Conservation (phyloP, 2,329 filamentous ascomycete genomes). For the Ophiostoma quercus region DNA sequence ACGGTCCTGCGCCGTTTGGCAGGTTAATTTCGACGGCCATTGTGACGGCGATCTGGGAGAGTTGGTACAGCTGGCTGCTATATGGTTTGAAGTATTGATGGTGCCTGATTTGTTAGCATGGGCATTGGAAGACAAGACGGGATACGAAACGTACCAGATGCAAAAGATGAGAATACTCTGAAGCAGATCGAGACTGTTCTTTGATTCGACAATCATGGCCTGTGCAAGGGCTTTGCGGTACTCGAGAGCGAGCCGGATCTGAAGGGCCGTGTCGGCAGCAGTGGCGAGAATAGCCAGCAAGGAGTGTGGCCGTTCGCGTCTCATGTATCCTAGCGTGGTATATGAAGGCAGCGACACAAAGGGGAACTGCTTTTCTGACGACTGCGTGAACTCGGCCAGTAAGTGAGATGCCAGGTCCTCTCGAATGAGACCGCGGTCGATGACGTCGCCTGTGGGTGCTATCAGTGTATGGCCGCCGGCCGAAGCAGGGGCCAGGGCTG, state of each 20-base stretch:
- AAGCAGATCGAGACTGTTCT: constrained; percentile 27
- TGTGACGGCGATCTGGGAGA: constrained; percentile 28
- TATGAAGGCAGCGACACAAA: constrained; percentile 26
- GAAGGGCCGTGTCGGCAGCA: constrained; percentile 20
- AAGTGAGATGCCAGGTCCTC: constrained; percentile 22
- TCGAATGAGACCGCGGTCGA: constrained; percentile 25
- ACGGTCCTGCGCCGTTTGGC: constrained; percentile 9
- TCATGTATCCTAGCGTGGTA: constrained; percentile 24
- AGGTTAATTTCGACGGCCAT: constrained; percentile 28
- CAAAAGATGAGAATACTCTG: constrained; percentile 29
- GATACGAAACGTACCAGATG: constrained; percentile 24
- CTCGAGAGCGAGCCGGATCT: constrained; percentile 27
- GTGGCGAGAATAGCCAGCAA: constrained; percentile 27
- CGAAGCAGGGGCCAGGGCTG: not conserved
- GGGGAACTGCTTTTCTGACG: constrained; percentile 23
- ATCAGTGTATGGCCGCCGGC: not conserved
- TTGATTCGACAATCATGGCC: constrained; percentile 27
- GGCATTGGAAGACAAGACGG: not conserved
- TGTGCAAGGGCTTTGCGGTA: constrained; percentile 28
- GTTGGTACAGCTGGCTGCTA: constrained; percentile 28
- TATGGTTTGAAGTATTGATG: constrained; percentile 26
- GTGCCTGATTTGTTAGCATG: constrained; percentile 24
- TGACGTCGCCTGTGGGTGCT: constrained; percentile 21
- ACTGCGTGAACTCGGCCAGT: constrained; percentile 19
- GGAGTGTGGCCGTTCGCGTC: constrained; percentile 27